These are phyloP conservation scores for Pelargonium cotyledonis DNA, from an alignment of 441 rosid genomes.

Conservation along the genomic window DNA sequence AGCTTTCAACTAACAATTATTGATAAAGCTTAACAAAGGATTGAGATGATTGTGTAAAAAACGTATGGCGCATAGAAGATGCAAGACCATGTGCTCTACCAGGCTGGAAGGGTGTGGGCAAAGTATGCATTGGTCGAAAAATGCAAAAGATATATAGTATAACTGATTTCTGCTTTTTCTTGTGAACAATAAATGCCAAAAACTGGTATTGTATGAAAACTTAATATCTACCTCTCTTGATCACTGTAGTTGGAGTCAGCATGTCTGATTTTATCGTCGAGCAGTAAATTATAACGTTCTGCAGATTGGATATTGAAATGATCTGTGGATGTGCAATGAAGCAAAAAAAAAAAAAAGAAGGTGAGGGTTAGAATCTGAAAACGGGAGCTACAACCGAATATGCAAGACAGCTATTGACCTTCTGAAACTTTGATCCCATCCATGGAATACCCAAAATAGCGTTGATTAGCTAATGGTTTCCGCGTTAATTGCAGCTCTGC, in stretches of 20 bases:
- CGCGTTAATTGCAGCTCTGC: conserved; percentile 31
- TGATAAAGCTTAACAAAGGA: no score
- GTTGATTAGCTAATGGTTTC: conserved; percentile 28
- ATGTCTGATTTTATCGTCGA: conserved; percentile 26
- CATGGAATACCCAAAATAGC: conserved; percentile 28
- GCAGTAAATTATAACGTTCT: conserved; percentile 31
- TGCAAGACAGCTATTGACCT: conserved; percentile 23
- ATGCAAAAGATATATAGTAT: no score
- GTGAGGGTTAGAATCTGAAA: background rate
- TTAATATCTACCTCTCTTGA: conserved; percentile 34
- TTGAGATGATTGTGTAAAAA: no score
- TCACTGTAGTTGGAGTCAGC: conserved; percentile 29
- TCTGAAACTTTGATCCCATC: conserved; percentile 35
- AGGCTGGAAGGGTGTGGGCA: no score
- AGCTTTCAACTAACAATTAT: no score
- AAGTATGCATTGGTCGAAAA: no score
- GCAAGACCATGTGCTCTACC: no score
- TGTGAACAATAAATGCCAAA: background rate
- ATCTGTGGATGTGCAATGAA: conserved; percentile 21
- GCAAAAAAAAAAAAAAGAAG: background rate
- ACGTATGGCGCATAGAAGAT: no score
- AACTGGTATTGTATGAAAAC: no score
- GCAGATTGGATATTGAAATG: conserved; percentile 30
- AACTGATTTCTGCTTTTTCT: background rate
- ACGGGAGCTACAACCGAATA: background rate